These are phyloP conservation scores for Pleurotus tuber-regium DNA, from an alignment of 768 basidiomycete genomes.

Conservation along the genomic window DNA sequence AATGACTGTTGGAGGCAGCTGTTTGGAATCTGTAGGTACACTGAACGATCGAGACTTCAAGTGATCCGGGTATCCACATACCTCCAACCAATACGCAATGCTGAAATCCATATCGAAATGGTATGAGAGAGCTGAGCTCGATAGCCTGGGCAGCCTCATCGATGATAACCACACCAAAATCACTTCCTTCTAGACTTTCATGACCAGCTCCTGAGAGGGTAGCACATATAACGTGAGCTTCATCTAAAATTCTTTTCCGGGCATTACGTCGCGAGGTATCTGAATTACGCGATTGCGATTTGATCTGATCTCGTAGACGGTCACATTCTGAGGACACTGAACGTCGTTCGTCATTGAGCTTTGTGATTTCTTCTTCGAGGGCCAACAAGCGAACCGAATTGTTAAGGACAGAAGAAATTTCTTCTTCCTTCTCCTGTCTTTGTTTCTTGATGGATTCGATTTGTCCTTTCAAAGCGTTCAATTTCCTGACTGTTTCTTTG, in stretches of 20 bases:
- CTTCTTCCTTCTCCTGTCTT: constrained; percentile 64
- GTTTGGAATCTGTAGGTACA: constrained; percentile 63
- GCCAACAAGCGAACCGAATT: constrained; percentile 49
- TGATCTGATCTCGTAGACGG: constrained; percentile 76
- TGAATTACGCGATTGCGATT: constrained; percentile 74
- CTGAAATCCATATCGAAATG: constrained; percentile 81
- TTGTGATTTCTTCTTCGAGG: constrained; percentile 69
- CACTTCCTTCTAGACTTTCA: constrained; percentile 75
- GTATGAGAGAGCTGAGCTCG: constrained; percentile 92
- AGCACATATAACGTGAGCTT: constrained; percentile 91
- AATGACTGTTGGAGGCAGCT: constrained; percentile 87
- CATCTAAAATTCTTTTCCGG: constrained; percentile 71
- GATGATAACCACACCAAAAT: constrained; percentile 95
- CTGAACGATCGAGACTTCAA: background rate
- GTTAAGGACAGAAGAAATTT: constrained; percentile 51
- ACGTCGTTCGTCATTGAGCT: constrained; percentile 63
- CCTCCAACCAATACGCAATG: constrained; percentile 89
- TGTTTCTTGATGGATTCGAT: constrained; percentile 65
- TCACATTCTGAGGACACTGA: constrained; percentile 69
- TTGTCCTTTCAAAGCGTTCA: constrained; percentile 59
- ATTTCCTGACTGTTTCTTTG: constrained; percentile 55
- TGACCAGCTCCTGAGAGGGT: constrained; percentile 94
- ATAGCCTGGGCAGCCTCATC: constrained; percentile 98
- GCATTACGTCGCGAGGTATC: constrained; percentile 78
- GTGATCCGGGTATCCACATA: constrained; percentile 1